Base-by-base conservation (phyloP, 257 asterid species). In the Penstemon barbatus region DNA sequence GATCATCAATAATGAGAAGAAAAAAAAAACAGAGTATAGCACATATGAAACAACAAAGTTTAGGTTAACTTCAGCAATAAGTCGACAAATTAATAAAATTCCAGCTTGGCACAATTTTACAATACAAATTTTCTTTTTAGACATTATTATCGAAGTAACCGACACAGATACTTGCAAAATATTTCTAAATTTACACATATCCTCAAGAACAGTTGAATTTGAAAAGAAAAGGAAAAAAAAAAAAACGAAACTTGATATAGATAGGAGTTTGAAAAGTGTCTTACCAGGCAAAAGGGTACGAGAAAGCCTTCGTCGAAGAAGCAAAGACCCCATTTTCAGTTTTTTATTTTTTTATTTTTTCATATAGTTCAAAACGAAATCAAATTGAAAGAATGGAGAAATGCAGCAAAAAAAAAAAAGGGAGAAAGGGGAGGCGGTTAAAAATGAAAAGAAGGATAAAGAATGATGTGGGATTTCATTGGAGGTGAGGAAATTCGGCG, bases 231-330 rank as follows among this genome's bases (percentile, higher is more conserved):
- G 37, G 3, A 0, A 65, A 6, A 13, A 41, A 52, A 38, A 13
- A 38, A 0, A 18, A 44, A 52, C 2, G 0, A n/a, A 45, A 25
- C 0, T 3, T 7, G 4, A 46, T 3, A 25, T 42, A 40, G 2
- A 57, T 1, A 18, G 2, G 18, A 40, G 38, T 8, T 11, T 2
- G 11, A 18, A 8, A 46, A 19, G 4, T 10, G 38, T 67, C 33
- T 54, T 84, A 84, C 90, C 90, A 33, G 73, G 65, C 65, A 68
- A 33, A 64, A 75, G 66, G 12, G 65, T 33, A 46, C 73, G 79
- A 66, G 59, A 41, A 58, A 80, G 41, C 76, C 82, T 76, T 76
- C 90, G 85, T 43, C 86, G 83, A 38, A 80, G 69, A 74, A 82
- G 58, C 75, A 80, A 80, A 57, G 85, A 77, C 45, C 75, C 78